Conservation (phyloP, 495 filamentous ascomycete genomes). For the Hypoxylon crocopeplum region DNA sequence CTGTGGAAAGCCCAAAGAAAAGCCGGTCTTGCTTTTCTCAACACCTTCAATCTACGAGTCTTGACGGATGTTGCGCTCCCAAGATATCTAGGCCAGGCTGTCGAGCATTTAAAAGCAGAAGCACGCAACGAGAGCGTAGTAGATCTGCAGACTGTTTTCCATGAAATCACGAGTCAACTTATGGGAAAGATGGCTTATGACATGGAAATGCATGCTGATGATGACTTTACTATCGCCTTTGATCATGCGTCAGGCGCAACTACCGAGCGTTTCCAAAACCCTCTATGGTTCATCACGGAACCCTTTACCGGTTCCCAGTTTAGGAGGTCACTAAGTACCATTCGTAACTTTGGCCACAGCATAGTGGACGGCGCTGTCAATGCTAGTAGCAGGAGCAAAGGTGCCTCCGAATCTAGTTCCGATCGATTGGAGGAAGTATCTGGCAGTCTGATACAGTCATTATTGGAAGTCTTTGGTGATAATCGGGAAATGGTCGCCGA, state of each 20-base stretch:
- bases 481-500: conserved; percentile 58
- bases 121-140: conserved; percentile 37
- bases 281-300: conserved; percentile 63
- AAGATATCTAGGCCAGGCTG: conserved; percentile 51
- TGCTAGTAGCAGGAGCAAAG: conserved; percentile 23
- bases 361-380: conserved; percentile 59
- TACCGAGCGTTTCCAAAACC: conserved; percentile 67
- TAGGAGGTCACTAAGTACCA: conserved; percentile 50
- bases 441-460: conserved; percentile 61
- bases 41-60: conserved; percentile 59
- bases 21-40: conserved; percentile 65
- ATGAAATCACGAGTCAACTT: conserved; percentile 65
- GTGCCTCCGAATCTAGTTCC: conserved; percentile 13
- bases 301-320: conserved; percentile 54
- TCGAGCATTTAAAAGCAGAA: conserved; percentile 41
- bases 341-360: conserved; percentile 56
- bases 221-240: conserved; percentile 63
- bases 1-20: conserved; percentile 66
- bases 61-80: conserved; percentile 63
- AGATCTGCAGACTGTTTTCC: conserved; percentile 62
- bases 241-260: conserved; percentile 65
- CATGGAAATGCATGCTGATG: conserved; percentile 65
- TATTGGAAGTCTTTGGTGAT: conserved; percentile 60
- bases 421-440: conserved; percentile 53
- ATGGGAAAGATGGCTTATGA: conserved; percentile 70